These are phyloP conservation scores for Rhodamnia rubescens DNA, from an alignment of 345 rosid genomes.

Conservation along the genomic window DNA sequence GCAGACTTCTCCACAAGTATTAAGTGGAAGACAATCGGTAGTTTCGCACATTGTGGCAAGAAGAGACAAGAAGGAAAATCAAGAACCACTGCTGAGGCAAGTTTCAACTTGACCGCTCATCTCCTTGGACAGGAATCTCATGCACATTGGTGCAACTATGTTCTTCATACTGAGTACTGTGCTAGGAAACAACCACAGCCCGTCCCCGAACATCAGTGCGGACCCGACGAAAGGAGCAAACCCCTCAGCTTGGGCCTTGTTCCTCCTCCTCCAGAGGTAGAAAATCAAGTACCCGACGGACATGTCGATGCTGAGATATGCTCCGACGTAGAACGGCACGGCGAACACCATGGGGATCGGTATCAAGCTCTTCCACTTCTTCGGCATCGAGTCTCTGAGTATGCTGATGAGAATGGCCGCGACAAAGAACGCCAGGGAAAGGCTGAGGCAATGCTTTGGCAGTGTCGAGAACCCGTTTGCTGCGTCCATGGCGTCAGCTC, in stretches of 20 bases:
- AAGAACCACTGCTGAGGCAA: background rate
- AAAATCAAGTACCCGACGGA: background rate
- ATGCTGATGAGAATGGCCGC: background rate
- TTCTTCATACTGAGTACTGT: background rate
- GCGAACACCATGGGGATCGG: background rate
- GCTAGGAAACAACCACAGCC: background rate
- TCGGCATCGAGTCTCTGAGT: background rate
- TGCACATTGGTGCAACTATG: background rate
- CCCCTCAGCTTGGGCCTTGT: background rate
- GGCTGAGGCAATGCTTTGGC: background rate
- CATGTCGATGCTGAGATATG: background rate
- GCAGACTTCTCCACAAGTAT: background rate
- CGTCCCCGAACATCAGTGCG: background rate
- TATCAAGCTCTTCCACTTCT: background rate
- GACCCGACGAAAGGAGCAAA: background rate
- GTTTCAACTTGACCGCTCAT: background rate
- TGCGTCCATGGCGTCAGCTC: background rate
- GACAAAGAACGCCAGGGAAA: background rate
- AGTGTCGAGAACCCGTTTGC: background rate
- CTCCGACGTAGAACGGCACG: background rate
- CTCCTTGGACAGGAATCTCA: background rate
- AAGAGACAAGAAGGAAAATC: background rate
- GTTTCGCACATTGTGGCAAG: background rate
- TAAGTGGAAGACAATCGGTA: background rate
- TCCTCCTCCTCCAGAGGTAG: background rate